Conservation (phyloP, 1,284 basidiomycete species). For the Irpex sp. region DNA sequence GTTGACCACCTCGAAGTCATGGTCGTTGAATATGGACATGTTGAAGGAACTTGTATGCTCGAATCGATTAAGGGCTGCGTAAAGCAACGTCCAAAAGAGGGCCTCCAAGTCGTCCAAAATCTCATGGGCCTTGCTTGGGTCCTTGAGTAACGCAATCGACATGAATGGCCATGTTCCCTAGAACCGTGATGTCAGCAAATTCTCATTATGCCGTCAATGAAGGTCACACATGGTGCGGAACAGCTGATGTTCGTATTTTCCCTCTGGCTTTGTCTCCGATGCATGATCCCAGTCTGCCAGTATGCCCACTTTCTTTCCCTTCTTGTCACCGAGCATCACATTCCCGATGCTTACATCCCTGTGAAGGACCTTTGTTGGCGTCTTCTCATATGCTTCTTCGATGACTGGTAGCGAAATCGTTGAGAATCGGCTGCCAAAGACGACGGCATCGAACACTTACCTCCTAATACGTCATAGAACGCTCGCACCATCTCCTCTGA, state of each 20-base stretch:
- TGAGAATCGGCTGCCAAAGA: neutral
- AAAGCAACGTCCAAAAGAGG: conserved; percentile 25
- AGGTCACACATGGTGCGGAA: neutral
- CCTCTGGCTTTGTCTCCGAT: neutral
- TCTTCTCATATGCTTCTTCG: neutral
- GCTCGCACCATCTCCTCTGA: neutral
- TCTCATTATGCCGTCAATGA: neutral
- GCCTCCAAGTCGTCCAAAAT: conserved; percentile 32
- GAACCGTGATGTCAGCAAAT: neutral
- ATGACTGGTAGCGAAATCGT: too few relatives aligned
- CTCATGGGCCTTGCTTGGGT: conserved; percentile 15
- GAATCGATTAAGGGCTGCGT: neutral
- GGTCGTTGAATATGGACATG: neutral
- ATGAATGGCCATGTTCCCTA: conserved; percentile 2
- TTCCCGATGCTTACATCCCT: conserved; percentile 1
- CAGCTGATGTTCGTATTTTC: neutral
- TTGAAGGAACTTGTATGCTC: neutral
- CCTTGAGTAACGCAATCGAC: neutral
- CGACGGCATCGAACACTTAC: neutral
- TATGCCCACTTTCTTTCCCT: neutral
- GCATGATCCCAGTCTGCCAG: conserved; percentile 5
- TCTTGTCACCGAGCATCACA: neutral
- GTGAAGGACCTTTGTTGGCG: neutral
- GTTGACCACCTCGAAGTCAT: neutral
- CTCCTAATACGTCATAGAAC: neutral